A percentile compares a stretch with the other conserved stretches of the same genome.
phyloP scores from a whole-genome alignment of 176 grass and related monocot species.

The Rhynchospora pubera region DNA sequence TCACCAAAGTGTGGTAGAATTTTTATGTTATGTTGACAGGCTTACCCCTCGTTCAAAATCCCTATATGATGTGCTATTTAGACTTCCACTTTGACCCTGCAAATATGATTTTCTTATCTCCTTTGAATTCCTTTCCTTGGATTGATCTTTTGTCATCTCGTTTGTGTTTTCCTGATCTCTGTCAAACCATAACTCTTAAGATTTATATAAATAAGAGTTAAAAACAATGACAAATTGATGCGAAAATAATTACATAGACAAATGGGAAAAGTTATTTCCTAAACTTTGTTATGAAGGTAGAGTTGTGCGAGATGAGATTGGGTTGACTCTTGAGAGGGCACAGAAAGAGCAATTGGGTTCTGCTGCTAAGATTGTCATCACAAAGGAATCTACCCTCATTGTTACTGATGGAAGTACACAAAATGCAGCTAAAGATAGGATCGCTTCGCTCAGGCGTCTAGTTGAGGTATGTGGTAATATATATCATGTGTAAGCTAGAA shows the following conservation, averaged over 20 bases:
- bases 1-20: background rate
- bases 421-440: slow-evolving; percentile 48
- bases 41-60: background rate
- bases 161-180: background rate
- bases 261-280: background rate
- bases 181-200: background rate
- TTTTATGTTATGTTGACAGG: background rate
- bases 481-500: background rate
- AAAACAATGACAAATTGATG: background rate
- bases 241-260: background rate
- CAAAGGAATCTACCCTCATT: slow-evolving; percentile 83
- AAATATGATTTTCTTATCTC: background rate
- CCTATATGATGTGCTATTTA: background rate
- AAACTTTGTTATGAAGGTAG: slow-evolving; percentile 39
- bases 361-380: slow-evolving; percentile 66
- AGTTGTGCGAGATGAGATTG: slow-evolving; percentile 70
- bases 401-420: slow-evolving; percentile 66
- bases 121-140: background rate
- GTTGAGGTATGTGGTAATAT: slow-evolving; percentile 45
- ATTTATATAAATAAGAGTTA: background rate
- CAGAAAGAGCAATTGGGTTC: slow-evolving; percentile 76
- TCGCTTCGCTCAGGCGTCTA: slow-evolving; percentile 57
- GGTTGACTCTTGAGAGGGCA: slow-evolving; percentile 63
- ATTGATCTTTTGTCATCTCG: background rate
- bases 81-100: background rate